Conservation (phyloP, 352 stramenopile genomes). For the Phytophthora pisi region DNA sequence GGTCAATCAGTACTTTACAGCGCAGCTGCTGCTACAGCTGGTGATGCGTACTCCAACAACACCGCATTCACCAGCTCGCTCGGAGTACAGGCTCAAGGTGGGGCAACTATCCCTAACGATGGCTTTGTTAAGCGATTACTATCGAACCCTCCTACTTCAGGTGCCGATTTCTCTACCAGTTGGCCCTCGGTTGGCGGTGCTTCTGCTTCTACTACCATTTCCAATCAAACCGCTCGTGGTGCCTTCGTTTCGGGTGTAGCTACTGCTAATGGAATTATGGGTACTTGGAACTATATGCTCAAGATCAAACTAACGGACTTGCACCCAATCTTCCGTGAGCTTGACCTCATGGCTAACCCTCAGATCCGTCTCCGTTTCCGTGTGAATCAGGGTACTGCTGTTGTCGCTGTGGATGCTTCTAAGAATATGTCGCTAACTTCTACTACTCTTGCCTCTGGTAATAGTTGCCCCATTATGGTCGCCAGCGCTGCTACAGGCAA, state of each 20-base stretch:
- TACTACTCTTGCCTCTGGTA: conserved; percentile 4
- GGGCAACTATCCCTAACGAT: not conserved
- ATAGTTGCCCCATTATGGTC: conserved; percentile 10
- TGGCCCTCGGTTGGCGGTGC: not conserved
- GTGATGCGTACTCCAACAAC: not conserved
- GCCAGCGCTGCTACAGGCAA: not conserved
- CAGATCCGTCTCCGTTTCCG: conserved; percentile 2
- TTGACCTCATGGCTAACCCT: conserved; percentile 8
- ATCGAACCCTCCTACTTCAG: not conserved
- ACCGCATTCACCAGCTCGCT: not conserved
- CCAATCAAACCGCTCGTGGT: not conserved
- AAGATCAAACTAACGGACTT: conserved; percentile 3
- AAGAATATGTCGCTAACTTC: conserved; percentile 3
- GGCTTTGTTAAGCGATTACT: not conserved
- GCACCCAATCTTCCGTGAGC: conserved; percentile 6
- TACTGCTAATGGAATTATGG: conserved; percentile 4
- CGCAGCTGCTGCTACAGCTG: not conserved
- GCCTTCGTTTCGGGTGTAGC: too few relatives aligned
- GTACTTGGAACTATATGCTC: conserved; percentile 13
- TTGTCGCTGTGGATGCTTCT: not conserved
- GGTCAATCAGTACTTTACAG: not conserved
- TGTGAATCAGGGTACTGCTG: conserved; percentile 9
- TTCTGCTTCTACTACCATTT: not conserved
- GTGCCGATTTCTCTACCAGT: conserved; percentile 4
- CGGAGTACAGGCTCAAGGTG: too few relatives aligned